These are phyloP conservation scores for Trichosporon faecale DNA, from an alignment of 1,284 basidiomycete genomes.

Conservation along the genomic window DNA sequence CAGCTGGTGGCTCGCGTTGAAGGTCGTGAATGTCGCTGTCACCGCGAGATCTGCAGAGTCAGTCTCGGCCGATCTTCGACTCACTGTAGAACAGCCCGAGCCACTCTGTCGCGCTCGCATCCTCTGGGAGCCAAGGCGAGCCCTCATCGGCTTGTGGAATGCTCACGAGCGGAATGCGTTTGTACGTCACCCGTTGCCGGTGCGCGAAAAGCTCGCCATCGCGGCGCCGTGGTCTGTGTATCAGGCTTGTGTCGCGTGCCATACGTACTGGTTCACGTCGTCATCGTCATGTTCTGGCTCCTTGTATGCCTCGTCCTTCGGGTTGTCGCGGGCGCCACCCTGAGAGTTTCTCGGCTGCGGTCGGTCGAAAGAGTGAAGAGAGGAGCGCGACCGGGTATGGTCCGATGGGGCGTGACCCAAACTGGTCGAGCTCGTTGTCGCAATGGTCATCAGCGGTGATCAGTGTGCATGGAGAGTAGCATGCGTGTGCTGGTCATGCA, in stretches of 20 bases:
- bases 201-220: not conserved
- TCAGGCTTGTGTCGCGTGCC: not conserved
- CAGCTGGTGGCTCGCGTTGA: slow-evolving; percentile 34
- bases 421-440: not conserved
- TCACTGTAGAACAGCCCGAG: not conserved
- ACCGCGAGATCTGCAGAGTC: slow-evolving; percentile 36
- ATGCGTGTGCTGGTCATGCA: too few species aligned
- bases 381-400: not conserved
- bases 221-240: not conserved
- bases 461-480: not conserved
- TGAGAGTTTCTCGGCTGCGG: too few species aligned
- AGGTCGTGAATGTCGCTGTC: slow-evolving; percentile 35
- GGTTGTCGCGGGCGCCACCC: not conserved
- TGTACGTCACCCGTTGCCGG: not conserved
- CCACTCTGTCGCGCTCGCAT: not conserved
- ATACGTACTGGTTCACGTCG: not conserved
- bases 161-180: not conserved
- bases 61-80: not conserved
- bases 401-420: not conserved
- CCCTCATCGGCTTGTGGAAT: not conserved
- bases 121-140: not conserved
- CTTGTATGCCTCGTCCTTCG: not conserved
- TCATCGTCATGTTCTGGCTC: not conserved
- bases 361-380: not conserved
- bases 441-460: not conserved